A percentile compares a stretch with the other conserved stretches of the same genome.
Conservation (phyloP, 257 asterid genomes). For the Solanum ossicruentum region DNA sequence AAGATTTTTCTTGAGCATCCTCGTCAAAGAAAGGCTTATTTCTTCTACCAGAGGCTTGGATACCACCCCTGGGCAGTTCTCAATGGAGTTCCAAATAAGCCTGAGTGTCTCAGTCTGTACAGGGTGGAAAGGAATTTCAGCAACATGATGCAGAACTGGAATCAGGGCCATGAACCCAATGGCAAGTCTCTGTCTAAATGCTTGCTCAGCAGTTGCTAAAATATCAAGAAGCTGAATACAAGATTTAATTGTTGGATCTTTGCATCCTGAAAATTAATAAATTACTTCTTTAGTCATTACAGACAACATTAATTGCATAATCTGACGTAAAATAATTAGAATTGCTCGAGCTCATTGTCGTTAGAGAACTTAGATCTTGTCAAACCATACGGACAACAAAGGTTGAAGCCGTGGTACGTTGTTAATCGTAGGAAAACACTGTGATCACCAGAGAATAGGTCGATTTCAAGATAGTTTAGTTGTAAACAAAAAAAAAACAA, state of each 20-base stretch:
- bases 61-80: slow-evolving; percentile 63
- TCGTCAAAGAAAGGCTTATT: slow-evolving; percentile 43
- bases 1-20: slow-evolving; percentile 51
- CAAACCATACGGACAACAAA: background rate
- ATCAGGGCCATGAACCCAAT: slow-evolving; percentile 76
- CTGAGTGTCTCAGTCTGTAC: slow-evolving; percentile 50
- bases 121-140: slow-evolving; percentile 79
- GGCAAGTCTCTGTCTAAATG: slow-evolving; percentile 67
- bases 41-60: slow-evolving; percentile 55
- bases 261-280: slow-evolving; percentile 40
- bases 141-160: slow-evolving; percentile 59
- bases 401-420: background rate
- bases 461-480: background rate
- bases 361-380: background rate
- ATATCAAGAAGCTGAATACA: slow-evolving; percentile 77
- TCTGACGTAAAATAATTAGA: background rate
- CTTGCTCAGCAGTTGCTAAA: slow-evolving; percentile 53
- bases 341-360: background rate
- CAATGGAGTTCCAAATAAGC: slow-evolving; percentile 55
- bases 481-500: background rate
- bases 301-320: background rate
- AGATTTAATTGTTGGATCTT: slow-evolving; percentile 64
- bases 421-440: background rate
- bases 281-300: background rate
- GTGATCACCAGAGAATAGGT: background rate